Base-by-base conservation (phyloP, 1,284 basidiomycete species). In the Malassezia cuniculi region DNA sequence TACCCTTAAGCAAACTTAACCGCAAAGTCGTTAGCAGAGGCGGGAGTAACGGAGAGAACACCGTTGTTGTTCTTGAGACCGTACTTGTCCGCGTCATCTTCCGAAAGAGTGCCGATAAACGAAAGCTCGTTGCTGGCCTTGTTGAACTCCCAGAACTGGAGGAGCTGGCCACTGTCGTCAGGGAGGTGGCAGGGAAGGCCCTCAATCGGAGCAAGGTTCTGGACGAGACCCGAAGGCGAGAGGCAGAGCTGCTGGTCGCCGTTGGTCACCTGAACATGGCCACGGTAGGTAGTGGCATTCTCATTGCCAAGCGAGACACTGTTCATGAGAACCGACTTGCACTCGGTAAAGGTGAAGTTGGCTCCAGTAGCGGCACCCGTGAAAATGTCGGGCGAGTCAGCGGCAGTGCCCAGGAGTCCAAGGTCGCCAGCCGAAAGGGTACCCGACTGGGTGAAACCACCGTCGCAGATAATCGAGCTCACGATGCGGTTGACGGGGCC, bases 301-400 rank as follows among this genome's bases (percentile, higher is more conserved):
- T 17, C 7, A 6, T 6, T 6, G 22, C 7, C 22, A 11, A 24
- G 22, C 22, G 6, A 2, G 12, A 39, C 26, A 27, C 8, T 6
- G 21, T 12, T 27, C 31, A 45, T 21, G 8, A 21, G 19, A 12
- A 19, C 8, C 14, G 42, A 45, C 7, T 19, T 27, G 42, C 42
- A 45, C 37, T 45, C 42, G 12, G 21, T 28, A 28, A 45, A 45
- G 16, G n/a, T n/a, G n/a, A n/a, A n/a, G n/a, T n/a, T n/a, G n/a
- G n/a, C n/a, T n/a, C n/a, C n/a, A n/a, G n/a, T n/a, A n/a, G n/a
- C n/a, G n/a, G n/a, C n/a, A n/a, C n/a, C n/a, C n/a, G n/a, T n/a
- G n/a, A n/a, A n/a, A n/a, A n/a, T n/a, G n/a, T n/a, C n/a, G n/a
- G n/a, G n/a, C n/a, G n/a, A n/a, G n/a, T n/a, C n/a, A n/a, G n/a